Base-by-base conservation (phyloP, 1,139 yeast genomes). In the Blastobotrys buckinghamii region DNA sequence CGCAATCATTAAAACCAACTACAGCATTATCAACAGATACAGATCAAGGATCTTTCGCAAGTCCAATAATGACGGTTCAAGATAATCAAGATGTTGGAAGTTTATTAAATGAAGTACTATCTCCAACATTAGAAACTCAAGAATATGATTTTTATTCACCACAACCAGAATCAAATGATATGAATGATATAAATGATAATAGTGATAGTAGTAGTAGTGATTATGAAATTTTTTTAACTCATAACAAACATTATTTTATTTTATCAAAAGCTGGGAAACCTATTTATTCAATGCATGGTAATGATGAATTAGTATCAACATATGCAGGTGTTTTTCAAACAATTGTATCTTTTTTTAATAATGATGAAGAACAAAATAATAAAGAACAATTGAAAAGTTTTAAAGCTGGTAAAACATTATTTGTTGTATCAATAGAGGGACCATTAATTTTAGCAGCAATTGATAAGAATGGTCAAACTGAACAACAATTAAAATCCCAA, bases 241-340 rank as follows among this genome's bases (percentile, higher is more conserved):
- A 76, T 71, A 66, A 74, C 46, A 85, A 84, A 63, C 94, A 85
- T 49, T 88, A 85, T 59, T 81, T 89, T 55, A 79, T 92, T 6
- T 71, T 92, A n/a, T 88, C 96, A 0, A 70, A 82, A 1, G 96
- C 97, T 0, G 98, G 98, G 0, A 92, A 92, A 64, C 97, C 96
- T 1, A 85, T 92, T 7, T 92, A 84, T 65, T 79, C 95, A 1
- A 73, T 84, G 73, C 76, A 82, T 61, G 96, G 96, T 2, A 69
- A 80, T 0, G 95, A 88, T 53, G 82, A 79, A 44, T 68, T 81
- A 24, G 72, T 84, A 0, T 71, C 85, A 43, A 87, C 92, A 1
- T 84, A 85, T 60, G 80, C 86, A 71, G 72, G 67, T 0, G 70
- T 83, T 2, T 71, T 83, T 6, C 85, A 85, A 48, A 82, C 90